Evolutionary conservation across 2,329 filamentous ascomycete species (phyloP), one percentile per base, ranked within the genome.

Genomic region (Simplicillium sp.): DNA sequence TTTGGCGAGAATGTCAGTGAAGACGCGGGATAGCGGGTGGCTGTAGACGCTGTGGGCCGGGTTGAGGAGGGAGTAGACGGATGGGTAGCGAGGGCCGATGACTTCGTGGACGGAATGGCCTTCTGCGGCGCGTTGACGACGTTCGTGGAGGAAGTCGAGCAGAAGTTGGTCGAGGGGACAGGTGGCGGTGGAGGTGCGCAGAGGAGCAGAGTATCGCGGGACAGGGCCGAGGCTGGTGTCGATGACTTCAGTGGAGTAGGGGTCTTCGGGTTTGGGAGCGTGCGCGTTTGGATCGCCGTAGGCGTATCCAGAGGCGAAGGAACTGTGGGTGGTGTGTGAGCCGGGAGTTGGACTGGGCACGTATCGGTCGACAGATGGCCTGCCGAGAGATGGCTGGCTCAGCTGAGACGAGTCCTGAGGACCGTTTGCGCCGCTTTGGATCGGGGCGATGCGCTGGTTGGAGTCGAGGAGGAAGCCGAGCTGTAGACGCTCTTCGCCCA

Each of bases 1-100:
- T n/a, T 83, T 87, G 47, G 76, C 71, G 11, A 94, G 31, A 44
- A 94, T 87, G 58, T 94, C 87, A 34, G 85, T 89, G 55, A 94
- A 86, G 12, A 94, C 75, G 49, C 86, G 86, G 7, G 86, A 90
- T 2, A 94, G 68, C 1, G 86, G 86, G 53, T 94, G 87, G 2
- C 80, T 77, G 51, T 73, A 72, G 7, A 66, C 66, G 45, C 69
- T 71, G 38, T 72, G 71, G 33, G 77, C 67, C 1, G 85, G 84
- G 54, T 90, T 86, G 32, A 90, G 73, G 4, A 94, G 71, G 1
- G 83, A 84, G 0, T 81, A 82, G 42, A 94, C 84, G 43, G 82
- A 85, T 2, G 87, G 87, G 54, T 94, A 89, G 12, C 76, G 70
- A 1, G 87, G 87, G 0, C 86, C 87, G 7, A 86, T 72, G 8